Conservation (phyloP, 192 early-diverging fungal species). For the Coemansia sp. region DNA sequence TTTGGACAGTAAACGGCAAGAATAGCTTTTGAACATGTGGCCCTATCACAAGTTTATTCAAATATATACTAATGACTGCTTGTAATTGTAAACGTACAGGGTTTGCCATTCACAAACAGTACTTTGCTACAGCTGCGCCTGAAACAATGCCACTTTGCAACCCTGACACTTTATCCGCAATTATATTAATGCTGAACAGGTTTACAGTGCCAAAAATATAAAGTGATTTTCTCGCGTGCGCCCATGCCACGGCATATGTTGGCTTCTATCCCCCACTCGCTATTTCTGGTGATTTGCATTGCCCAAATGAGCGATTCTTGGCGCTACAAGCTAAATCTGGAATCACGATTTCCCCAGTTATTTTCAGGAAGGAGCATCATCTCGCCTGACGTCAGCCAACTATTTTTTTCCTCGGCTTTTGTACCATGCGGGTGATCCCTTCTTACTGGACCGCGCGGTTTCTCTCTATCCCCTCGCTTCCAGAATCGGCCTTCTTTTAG, state of each 20-base stretch:
- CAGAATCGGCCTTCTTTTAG: not conserved
- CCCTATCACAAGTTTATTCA: not conserved
- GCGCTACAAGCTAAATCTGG: not conserved
- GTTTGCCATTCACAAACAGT: too few relatives aligned
- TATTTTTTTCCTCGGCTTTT: not conserved
- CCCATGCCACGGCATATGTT: too few relatives aligned
- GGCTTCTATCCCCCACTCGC: too few relatives aligned
- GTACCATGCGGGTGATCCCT: not conserved
- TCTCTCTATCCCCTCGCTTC: not conserved
- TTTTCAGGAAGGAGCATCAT: not conserved
- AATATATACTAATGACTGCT: too few relatives aligned
- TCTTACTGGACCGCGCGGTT: conserved; percentile 6
- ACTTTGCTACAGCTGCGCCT: too few relatives aligned
- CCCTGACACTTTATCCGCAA: too few relatives aligned
- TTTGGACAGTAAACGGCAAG: conserved; percentile 8
- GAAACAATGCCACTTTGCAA: too few relatives aligned
- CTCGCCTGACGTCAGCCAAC: not conserved
- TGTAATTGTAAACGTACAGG: too few relatives aligned
- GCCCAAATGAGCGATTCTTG: not conserved
- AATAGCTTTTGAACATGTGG: not conserved
- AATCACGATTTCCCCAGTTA: not conserved
- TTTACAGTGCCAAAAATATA: too few relatives aligned
- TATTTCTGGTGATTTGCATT: too few relatives aligned
- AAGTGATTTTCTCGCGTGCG: too few relatives aligned
- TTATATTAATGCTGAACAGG: too few relatives aligned